Percentiles rank a stretch among this genome's conserved stretches.
Conservation (phyloP, 1,284 basidiomycete species). For the Exobasidium cylindrosporum region DNA sequence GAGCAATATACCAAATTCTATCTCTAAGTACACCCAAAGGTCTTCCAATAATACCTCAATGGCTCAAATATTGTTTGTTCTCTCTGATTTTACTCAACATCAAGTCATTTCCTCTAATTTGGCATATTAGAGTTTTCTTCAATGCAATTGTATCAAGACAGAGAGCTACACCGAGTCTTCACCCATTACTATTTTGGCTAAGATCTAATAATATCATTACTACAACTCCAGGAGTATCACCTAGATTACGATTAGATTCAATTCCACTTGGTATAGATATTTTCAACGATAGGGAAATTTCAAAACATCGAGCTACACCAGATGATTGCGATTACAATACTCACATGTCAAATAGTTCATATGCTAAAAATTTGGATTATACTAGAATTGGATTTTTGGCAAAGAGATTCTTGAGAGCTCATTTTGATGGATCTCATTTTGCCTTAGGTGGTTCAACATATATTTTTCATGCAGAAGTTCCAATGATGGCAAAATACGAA, state of each 20-base stretch:
- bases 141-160: slow-evolving; percentile 24
- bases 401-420: slow-evolving; percentile 23
- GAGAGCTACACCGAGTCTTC: slow-evolving; percentile 15
- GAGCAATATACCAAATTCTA: slow-evolving; percentile 6
- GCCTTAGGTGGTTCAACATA: slow-evolving; percentile 31
- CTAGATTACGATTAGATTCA: slow-evolving; percentile 21
- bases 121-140: slow-evolving; percentile 30
- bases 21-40: not conserved
- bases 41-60: slow-evolving; percentile 13
- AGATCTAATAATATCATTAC: slow-evolving; percentile 7
- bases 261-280: slow-evolving; percentile 37
- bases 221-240: slow-evolving; percentile 18
- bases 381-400: slow-evolving; percentile 29
- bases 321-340: slow-evolving; percentile 38
- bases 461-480: slow-evolving; percentile 40
- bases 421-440: slow-evolving; percentile 31
- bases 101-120: slow-evolving; percentile 28
- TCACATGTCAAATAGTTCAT: slow-evolving; percentile 39
- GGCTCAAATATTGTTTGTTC: slow-evolving; percentile 26
- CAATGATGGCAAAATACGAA: slow-evolving; percentile 29
- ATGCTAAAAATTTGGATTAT: slow-evolving; percentile 31
- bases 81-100: slow-evolving; percentile 29
- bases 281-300: slow-evolving; percentile 24
- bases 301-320: slow-evolving; percentile 23
- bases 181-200: slow-evolving; percentile 21